Evolutionary conservation across 202 grass and related monocot genomes (phyloP).

Genomic region (Saccharum hybrid): DNA sequence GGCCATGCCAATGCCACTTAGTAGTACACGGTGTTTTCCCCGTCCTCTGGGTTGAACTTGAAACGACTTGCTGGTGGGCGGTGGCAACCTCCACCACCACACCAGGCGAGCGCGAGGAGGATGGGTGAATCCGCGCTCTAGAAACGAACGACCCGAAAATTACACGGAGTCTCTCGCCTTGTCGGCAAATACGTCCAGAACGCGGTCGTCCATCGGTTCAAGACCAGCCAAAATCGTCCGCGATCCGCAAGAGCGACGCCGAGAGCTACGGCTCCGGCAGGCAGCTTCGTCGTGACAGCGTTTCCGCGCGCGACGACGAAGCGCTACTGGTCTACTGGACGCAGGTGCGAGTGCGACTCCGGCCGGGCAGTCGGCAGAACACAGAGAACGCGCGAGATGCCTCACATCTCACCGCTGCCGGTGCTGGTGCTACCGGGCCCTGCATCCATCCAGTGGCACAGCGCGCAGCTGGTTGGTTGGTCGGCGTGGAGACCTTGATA

Average conservation of each 20-base stretch:
- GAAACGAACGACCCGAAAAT: background rate
- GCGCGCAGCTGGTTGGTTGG: background rate
- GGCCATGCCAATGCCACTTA: background rate
- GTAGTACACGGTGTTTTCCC: too few species aligned
- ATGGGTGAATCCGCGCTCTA: background rate
- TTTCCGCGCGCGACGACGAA: background rate
- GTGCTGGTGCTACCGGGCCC: background rate
- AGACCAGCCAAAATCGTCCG: background rate
- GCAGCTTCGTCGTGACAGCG: background rate
- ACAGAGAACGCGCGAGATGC: background rate
- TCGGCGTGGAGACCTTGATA: background rate
- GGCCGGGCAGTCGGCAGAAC: constrained; percentile 1
- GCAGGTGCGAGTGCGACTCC: background rate
- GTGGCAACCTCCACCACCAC: background rate
- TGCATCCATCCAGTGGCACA: background rate
- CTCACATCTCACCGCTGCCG: background rate
- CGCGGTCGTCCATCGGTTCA: background rate
- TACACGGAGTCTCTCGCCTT: background rate
- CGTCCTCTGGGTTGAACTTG: background rate
- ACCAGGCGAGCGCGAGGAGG: background rate
- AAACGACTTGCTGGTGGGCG: background rate
- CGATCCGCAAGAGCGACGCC: background rate
- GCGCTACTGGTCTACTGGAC: background rate
- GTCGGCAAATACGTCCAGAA: constrained; percentile 7
- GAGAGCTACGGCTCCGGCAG: background rate